A percentile compares a stretch with the other conserved stretches of the same genome.
These are phyloP conservation scores for Dictyostelium firmibasis DNA, from an alignment of 78 protist species.

Conservation along the genomic window DNA sequence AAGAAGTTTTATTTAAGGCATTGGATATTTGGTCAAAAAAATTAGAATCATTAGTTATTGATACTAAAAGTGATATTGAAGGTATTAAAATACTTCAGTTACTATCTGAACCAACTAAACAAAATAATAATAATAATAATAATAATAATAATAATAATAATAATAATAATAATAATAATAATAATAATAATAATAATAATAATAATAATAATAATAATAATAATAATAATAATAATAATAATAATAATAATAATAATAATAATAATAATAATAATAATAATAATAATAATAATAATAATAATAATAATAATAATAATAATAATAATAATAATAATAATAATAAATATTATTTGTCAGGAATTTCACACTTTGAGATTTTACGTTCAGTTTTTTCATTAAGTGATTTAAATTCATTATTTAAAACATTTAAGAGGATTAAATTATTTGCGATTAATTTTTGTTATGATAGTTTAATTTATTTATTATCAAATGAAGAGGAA, in stretches of 20 bases:
- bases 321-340: too few relatives aligned
- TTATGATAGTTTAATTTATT: neutral
- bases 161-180: too few relatives aligned
- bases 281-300: too few relatives aligned
- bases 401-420: neutral
- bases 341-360: neutral
- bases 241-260: too few relatives aligned
- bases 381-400: neutral
- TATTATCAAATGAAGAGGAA: neutral
- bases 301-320: too few relatives aligned
- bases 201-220: too few relatives aligned
- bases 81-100: neutral
- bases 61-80: neutral
- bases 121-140: too few relatives aligned
- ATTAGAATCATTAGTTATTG: neutral
- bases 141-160: too few relatives aligned
- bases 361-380: neutral
- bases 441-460: neutral
- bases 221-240: too few relatives aligned
- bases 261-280: too few relatives aligned
- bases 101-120: neutral
- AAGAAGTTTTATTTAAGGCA: neutral
- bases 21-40: neutral
- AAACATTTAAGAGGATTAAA: neutral
- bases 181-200: too few relatives aligned